These are phyloP conservation scores for Dothideomycetes sp. DNA, from an alignment of 2,329 filamentous ascomycete genomes.

Conservation along the genomic window DNA sequence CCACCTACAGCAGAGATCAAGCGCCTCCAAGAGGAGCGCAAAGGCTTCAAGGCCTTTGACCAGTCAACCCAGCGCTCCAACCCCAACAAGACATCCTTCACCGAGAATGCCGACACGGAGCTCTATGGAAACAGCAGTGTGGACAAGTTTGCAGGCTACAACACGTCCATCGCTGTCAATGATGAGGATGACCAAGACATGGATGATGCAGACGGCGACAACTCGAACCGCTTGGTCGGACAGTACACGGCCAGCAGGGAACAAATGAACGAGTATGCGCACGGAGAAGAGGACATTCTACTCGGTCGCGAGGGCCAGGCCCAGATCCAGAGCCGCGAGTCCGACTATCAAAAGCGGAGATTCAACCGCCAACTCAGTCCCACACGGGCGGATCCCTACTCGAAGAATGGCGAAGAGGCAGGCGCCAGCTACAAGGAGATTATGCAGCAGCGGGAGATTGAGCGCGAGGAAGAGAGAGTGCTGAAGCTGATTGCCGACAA, in stretches of 20 bases:
- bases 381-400: conserved; percentile 76
- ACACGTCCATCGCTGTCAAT: conserved; percentile 72
- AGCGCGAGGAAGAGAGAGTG: conserved; percentile 87
- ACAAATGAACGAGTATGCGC: conserved; percentile 89
- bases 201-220: conserved; percentile 56
- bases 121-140: conserved; percentile 64
- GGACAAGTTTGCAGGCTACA: conserved; percentile 83
- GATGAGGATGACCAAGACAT: conserved; percentile 72
- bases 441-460: conserved; percentile 82
- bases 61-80: conserved; percentile 65
- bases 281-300: conserved; percentile 81
- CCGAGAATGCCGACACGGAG: conserved; percentile 75
- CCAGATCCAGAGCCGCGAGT: conserved; percentile 84
- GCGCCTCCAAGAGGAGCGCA: conserved; percentile 86
- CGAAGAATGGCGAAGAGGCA: conserved; percentile 46
- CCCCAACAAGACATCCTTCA: conserved; percentile 84
- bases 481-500: conserved; percentile 69
- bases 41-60: conserved; percentile 73
- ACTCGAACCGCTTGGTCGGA: conserved; percentile 68
- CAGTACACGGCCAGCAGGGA: conserved; percentile 91
- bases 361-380: conserved; percentile 83
- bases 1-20: conserved; percentile 49
- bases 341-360: conserved; percentile 92
- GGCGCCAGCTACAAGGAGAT: conserved; percentile 78
- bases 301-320: conserved; percentile 79